Evolutionary conservation across 1,284 basidiomycete species (phyloP).

Genomic region (Fomes fomentarius): DNA sequence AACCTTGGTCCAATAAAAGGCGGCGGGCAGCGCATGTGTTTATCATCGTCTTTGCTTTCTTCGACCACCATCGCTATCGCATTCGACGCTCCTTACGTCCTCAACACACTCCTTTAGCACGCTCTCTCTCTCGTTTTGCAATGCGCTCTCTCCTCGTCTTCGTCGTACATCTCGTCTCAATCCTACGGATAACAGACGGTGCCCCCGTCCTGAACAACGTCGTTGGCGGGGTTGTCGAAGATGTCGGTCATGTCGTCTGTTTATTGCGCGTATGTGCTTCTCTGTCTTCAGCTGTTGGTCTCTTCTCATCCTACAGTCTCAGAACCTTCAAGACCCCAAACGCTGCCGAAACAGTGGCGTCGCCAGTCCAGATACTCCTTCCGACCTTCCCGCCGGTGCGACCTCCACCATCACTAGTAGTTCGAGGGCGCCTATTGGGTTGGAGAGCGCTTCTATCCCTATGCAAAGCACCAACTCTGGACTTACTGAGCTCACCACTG

Average conservation of each 20-base stretch:
- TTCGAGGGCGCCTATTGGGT: too few relatives aligned
- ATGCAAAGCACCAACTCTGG: too few relatives aligned
- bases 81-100: slow-evolving; percentile 1
- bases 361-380: neutral
- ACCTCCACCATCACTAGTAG: neutral
- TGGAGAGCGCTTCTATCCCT: too few relatives aligned
- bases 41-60: neutral
- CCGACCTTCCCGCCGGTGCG: neutral
- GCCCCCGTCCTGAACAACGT: neutral
- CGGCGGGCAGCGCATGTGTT: neutral
- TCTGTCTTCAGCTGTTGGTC: neutral
- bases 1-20: neutral
- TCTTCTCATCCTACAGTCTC: neutral
- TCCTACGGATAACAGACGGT: neutral
- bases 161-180: neutral
- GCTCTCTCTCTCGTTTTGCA: neutral
- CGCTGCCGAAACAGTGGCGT: neutral
- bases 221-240: neutral
- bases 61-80: slow-evolving; percentile 5
- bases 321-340: neutral
- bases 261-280: neutral
- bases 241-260: neutral
- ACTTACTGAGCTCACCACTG: neutral
- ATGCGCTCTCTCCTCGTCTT: slow-evolving; percentile 12
- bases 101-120: slow-evolving; percentile 5